Conservation (phyloP, 345 rosid species). For the Corchorus capsularis region DNA sequence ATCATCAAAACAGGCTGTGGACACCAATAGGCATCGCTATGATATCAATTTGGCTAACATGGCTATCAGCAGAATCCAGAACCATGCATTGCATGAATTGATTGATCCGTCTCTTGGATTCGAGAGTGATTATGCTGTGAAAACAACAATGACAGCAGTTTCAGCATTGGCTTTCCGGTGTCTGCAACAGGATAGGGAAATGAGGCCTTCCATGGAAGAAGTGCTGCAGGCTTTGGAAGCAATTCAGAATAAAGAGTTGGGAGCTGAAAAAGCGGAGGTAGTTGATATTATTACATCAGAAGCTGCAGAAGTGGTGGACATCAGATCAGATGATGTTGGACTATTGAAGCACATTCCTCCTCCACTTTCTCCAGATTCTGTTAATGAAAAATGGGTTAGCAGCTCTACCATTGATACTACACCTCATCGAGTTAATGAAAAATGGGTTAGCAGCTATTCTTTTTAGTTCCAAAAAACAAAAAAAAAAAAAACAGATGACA, state of each 20-base stretch:
- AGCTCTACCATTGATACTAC: constrained; percentile 29
- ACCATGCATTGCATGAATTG: constrained; percentile 58
- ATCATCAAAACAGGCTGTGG: constrained; percentile 71
- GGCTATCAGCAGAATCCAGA: constrained; percentile 76
- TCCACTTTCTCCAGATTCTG: constrained; percentile 51
- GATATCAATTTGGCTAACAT: constrained; percentile 77
- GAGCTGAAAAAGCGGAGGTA: constrained; percentile 36
- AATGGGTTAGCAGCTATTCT: constrained; percentile 12
- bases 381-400: constrained; percentile 62
- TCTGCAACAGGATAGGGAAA: constrained; percentile 72
- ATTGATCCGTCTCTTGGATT: constrained; percentile 71
- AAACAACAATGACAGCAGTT: constrained; percentile 46
- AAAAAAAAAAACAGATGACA: neutral
- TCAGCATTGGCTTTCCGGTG: constrained; percentile 80
- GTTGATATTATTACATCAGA: too few species aligned
- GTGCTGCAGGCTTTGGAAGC: constrained; percentile 48
- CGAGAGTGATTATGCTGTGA: constrained; percentile 42
- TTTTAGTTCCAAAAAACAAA: constrained; percentile 19
- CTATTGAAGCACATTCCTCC: constrained; percentile 49
- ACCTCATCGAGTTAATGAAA: neutral
- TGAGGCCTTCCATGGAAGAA: constrained; percentile 81
- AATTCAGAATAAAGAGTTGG: constrained; percentile 39
- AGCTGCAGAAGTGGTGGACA: constrained; percentile 35
- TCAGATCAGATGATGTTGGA: constrained; percentile 49
- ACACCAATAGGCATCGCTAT: constrained; percentile 57